These are phyloP conservation scores for Aspergillus udagawae DNA, from an alignment of 2,329 filamentous ascomycete species.

Conservation along the genomic window DNA sequence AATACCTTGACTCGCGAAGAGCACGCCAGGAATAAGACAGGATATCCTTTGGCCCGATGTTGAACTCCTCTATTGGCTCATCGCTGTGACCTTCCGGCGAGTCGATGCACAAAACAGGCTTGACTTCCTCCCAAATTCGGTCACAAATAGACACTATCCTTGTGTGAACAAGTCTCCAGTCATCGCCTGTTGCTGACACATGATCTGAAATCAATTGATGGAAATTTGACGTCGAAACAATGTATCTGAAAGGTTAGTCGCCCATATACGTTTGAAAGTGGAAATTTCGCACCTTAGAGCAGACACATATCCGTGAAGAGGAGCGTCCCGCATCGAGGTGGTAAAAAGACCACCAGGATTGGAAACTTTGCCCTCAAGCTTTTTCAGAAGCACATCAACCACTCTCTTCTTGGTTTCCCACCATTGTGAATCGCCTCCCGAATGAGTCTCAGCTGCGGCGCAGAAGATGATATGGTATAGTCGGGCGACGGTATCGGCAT, in stretches of 20 bases:
- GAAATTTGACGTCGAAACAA: conserved; percentile 43
- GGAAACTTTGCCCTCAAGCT: conserved; percentile 61
- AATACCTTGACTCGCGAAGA: conserved; percentile 85
- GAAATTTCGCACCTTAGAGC: conserved; percentile 52
- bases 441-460: conserved; percentile 44
- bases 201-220: conserved; percentile 29
- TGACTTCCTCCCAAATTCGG: conserved; percentile 73
- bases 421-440: conserved; percentile 18
- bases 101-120: conserved; percentile 80
- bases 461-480: conserved; percentile 66
- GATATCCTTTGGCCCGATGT: conserved; percentile 75
- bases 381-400: conserved; percentile 55
- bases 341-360: conserved; percentile 64
- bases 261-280: neutral
- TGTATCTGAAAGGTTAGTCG: conserved; percentile 37
- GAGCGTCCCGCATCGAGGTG: conserved; percentile 61
- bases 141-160: conserved; percentile 59
- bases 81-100: conserved; percentile 80
- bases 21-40: conserved; percentile 94
- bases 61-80: conserved; percentile 62
- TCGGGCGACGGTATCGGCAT: conserved; percentile 85
- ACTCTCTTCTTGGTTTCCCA: conserved; percentile 45
- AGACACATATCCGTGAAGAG: conserved; percentile 67
- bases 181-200: conserved; percentile 7
- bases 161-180: conserved; percentile 31